Evolutionary conservation across 805 yeast genomes (phyloP), one percentile per base, ranked within the genome.

Genomic region (Candida palmyrensis): DNA sequence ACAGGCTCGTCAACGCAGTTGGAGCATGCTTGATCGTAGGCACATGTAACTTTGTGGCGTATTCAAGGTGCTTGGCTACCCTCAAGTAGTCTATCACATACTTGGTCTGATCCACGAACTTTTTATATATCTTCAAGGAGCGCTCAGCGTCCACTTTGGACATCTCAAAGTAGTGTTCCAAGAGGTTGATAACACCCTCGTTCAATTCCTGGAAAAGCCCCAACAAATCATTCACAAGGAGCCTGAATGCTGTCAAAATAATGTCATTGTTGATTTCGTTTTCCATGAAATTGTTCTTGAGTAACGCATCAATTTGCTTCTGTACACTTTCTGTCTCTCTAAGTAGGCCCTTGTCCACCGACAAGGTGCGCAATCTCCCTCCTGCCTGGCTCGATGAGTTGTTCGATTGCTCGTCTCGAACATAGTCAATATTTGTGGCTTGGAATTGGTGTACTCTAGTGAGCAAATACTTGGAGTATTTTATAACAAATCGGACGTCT

Each of bases 1-100:
- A 72, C 10, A 94, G 80, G 21, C 79, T 72, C 3, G 95, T 83
- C 42, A 92, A 69, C 17, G 95, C 92, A 2, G 97, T 89, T 15
- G 97, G 97, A 2, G 97, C 97, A 59, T 92, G 98, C 53, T 86
- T 86, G 40, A 92, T 89, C 10, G 95, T 89, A 23, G 98, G 98
- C 21, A 92, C 95, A 48, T 82, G 89, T 43, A 90, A 66, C 48
- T 88, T 88, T 3, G 97, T 88, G 9, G 88, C 76, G 51, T 79
- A 76, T 57, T 86, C 96, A 43, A 86, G 67, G 54, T 82, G 87
- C 52, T 92, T 90, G 4, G 97, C 98, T 11, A 82, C 78, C 47
- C 94, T 77, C 49, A 92, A 69, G 57, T 83, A 92, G 45, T 79
- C 81, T 18, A 92, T 92, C 7, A 90, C 97, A 51, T 79, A 81